These are phyloP conservation scores for Nymphaea colorata DNA, from an alignment of 164 flowering plant genomes.

Conservation along the genomic window DNA sequence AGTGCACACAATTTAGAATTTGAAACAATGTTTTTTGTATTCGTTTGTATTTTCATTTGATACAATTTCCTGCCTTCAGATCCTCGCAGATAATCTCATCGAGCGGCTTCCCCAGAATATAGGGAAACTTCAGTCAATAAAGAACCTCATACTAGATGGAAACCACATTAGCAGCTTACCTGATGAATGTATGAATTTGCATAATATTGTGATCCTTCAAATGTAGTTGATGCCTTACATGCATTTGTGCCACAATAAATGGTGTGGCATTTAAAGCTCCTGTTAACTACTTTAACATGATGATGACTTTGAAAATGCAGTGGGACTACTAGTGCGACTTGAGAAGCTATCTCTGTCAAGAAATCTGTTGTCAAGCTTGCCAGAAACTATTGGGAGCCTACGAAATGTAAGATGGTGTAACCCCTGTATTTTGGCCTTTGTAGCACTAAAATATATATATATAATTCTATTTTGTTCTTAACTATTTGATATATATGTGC, in stretches of 20 bases:
- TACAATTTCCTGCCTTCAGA: constrained; percentile 27
- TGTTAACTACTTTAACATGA: neutral
- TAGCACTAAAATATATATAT: no score
- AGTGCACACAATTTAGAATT: neutral
- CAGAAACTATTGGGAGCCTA: constrained; percentile 93
- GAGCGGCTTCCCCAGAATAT: constrained; percentile 66
- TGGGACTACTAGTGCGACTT: constrained; percentile 87
- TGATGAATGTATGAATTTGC: constrained; percentile 66
- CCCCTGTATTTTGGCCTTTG: no score
- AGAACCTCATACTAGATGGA: constrained; percentile 66
- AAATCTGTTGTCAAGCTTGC: constrained; percentile 55
- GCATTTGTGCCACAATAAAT: neutral
- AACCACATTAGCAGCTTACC: constrained; percentile 65
- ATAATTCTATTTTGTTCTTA: no score
- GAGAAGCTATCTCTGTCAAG: constrained; percentile 68
- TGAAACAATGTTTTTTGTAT: neutral
- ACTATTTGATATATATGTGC: no score
- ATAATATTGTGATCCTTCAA: neutral
- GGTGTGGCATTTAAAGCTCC: neutral
- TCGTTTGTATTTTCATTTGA: neutral
- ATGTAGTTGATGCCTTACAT: neutral
- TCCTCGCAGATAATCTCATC: constrained; percentile 62
- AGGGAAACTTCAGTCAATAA: constrained; percentile 80
- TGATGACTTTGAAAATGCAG: constrained; percentile 21
- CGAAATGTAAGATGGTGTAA: constrained; percentile 61